A percentile compares a stretch with the other conserved stretches of the same genome.
Conservation (phyloP, 2,329 filamentous ascomycete species). For the Orbilia blumenaviensis region DNA sequence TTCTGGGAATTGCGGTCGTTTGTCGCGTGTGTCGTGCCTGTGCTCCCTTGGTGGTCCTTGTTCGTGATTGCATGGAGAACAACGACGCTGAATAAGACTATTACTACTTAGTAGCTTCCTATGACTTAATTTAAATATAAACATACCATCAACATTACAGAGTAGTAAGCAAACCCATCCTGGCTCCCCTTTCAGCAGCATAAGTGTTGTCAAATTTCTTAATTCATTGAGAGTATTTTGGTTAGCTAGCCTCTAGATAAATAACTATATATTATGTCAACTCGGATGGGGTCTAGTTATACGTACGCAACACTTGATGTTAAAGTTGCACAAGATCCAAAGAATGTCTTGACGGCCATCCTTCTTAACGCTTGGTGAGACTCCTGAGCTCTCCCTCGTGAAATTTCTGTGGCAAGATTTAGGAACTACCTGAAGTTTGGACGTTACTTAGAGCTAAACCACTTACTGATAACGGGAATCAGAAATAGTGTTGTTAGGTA, state of each 20-base stretch:
- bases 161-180: conserved; percentile 36
- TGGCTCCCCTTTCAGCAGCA: conserved; percentile 21
- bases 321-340: conserved; percentile 29
- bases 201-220: conserved; percentile 30
- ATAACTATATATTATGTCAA: no score
- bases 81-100: conserved; percentile 41
- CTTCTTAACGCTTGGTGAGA: conserved; percentile 13
- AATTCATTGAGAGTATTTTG: no score
- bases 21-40: background rate
- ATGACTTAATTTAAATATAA: background rate
- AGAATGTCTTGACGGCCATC: conserved; percentile 33
- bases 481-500: conserved; percentile 71
- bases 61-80: conserved; percentile 38
- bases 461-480: conserved; percentile 67
- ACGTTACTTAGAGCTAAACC: background rate
- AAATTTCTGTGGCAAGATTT: background rate
- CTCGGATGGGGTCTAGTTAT: no score
- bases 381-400: background rate
- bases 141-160: conserved; percentile 35
- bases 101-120: background rate
- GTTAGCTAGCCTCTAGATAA: no score
- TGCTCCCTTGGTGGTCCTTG: conserved; percentile 24
- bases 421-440: background rate
- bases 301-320: conserved; percentile 39
- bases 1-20: background rate